phyloP scores from a whole-genome alignment of 2,329 filamentous ascomycete genomes.

The Phialophora macrospora region DNA sequence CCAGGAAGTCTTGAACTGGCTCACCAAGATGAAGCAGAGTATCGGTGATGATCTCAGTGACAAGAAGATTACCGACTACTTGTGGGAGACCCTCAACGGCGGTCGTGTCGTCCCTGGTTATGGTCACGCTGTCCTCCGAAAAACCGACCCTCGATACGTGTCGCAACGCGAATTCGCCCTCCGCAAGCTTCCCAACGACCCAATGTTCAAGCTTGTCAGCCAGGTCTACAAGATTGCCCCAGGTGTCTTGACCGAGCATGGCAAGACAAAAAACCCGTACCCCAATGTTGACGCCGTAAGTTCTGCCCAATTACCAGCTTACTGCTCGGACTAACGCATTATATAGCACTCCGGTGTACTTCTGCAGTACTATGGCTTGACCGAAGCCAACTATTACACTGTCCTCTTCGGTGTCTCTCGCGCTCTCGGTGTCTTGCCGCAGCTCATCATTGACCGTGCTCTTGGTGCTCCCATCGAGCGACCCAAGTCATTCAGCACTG shows the following conservation, averaged over 20 bases:
- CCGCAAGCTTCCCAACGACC: conserved; percentile 91
- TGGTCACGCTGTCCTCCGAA: conserved; percentile 97
- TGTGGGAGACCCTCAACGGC: conserved; percentile 94
- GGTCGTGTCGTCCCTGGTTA: conserved; percentile 98
- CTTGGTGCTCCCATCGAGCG: conserved; percentile 96
- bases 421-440: conserved; percentile 96
- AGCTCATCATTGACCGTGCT: conserved; percentile 99
- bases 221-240: conserved; percentile 99
- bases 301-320: conserved; percentile 6
- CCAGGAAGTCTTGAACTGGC: conserved; percentile 99
- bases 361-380: conserved; percentile 98
- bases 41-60: conserved; percentile 95
- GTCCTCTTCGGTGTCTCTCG: conserved; percentile 98
- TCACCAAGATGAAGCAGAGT: conserved; percentile 96
- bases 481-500: conserved; percentile 98
- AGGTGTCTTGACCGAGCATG: conserved; percentile 96
- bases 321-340: conserved; percentile 21
- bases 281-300: conserved; percentile 89
- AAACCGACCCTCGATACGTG: conserved; percentile 98
- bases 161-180: conserved; percentile 97
- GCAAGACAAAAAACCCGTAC: conserved; percentile 99
- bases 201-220: conserved; percentile 99
- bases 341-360: conserved; percentile 89
- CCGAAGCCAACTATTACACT: conserved; percentile 99
- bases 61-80: conserved; percentile 96